Percentiles rank a stretch among this genome's conserved stretches.
Evolutionary conservation across 176 grass and related monocot genomes (phyloP).

Genomic region (Juncus inflexus): DNA sequence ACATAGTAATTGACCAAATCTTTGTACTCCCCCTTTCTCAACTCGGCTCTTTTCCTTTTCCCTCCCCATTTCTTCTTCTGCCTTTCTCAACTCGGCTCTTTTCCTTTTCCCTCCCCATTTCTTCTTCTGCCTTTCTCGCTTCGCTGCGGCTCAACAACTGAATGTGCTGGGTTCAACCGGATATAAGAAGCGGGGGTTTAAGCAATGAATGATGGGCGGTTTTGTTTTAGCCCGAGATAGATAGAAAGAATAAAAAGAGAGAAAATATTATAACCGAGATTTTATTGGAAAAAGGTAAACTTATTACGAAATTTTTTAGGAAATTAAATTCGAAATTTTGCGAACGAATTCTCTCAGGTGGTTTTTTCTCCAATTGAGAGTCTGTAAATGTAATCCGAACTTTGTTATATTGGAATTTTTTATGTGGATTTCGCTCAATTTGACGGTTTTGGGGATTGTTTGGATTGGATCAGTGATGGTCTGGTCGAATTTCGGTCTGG

Average conservation of each 20-base stretch:
- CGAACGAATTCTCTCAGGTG: not conserved
- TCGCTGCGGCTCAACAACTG: no score
- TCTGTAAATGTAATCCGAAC: slow-evolving; percentile 3
- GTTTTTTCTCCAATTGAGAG: not conserved
- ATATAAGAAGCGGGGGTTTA: slow-evolving; percentile 42
- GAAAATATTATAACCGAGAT: slow-evolving; percentile 5
- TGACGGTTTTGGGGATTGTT: not conserved
- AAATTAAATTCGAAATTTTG: not conserved
- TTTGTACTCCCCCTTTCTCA: no score
- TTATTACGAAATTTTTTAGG: not conserved
- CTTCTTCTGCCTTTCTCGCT: no score
- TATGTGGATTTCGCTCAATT: slow-evolving; percentile 21
- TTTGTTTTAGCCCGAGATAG: slow-evolving; percentile 22
- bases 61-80: no score
- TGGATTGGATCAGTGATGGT: slow-evolving; percentile 15
- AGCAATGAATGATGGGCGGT: slow-evolving; percentile 36
- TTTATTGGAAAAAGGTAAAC: slow-evolving; percentile 1
- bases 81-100: no score
- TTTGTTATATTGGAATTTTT: slow-evolving; percentile 9
- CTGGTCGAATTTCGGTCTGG: slow-evolving; percentile 1
- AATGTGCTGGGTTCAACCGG: slow-evolving; percentile 15
- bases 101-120: no score
- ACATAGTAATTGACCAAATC: no score
- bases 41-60: no score
- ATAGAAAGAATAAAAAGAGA: slow-evolving; percentile 11